Evolutionary conservation across 129 eudicot genomes (phyloP).

Genomic region (Flaveria ramosissima): DNA sequence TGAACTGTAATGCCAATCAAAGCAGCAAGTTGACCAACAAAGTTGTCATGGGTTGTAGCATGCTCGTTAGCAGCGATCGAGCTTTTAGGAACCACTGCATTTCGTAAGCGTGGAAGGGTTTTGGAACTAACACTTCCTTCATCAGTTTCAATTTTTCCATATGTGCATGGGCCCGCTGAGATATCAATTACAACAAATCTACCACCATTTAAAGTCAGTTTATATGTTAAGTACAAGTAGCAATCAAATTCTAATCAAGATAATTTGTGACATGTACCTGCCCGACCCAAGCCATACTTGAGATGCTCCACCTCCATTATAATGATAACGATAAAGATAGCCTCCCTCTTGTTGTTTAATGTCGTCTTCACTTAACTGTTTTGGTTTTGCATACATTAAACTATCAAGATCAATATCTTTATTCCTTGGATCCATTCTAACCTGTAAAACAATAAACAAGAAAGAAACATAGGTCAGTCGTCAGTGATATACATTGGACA

Average conservation of each 20-base stretch:
- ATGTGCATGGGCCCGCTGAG: constrained; percentile 99
- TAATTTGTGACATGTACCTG: constrained; percentile 49
- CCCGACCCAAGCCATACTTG: constrained; percentile 98
- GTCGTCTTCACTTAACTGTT: constrained; percentile 69
- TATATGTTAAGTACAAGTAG: neutral
- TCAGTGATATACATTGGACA: neutral
- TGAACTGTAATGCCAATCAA: constrained; percentile 77
- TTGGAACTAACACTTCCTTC: constrained; percentile 96
- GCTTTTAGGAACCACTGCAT: constrained; percentile 57
- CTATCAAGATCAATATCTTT: constrained; percentile 76
- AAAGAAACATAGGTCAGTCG: constrained; percentile 13
- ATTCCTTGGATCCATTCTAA: constrained; percentile 95
- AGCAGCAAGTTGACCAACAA: constrained; percentile 82
- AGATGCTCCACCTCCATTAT: constrained; percentile 97
- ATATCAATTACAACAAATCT: constrained; percentile 96
- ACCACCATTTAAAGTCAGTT: constrained; percentile 29
- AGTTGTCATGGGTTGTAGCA: constrained; percentile 61
- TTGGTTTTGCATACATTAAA: constrained; percentile 57
- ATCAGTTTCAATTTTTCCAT: constrained; percentile 98
- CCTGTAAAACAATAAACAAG: constrained; percentile 50
- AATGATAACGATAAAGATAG: constrained; percentile 86
- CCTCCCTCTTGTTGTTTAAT: constrained; percentile 92
- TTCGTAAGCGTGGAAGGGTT: constrained; percentile 77
- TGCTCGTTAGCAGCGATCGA: constrained; percentile 47
- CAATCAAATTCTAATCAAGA: neutral